Evolutionary conservation across 371 early-diverging fungal species (phyloP).

Genomic region (Apophysomyces ossiformis): DNA sequence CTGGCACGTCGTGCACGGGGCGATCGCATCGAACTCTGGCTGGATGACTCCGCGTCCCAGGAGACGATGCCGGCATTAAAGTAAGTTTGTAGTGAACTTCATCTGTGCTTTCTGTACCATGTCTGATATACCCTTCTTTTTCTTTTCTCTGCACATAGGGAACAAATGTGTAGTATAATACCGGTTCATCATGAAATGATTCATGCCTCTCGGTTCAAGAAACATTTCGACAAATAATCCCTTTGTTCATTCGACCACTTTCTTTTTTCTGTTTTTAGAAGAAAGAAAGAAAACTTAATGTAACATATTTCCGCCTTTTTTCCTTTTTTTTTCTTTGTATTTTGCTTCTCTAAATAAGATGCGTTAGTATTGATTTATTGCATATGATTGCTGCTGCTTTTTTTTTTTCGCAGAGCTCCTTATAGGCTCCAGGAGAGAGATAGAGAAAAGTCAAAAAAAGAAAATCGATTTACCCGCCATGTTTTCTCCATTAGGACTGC

Average conservation of each 20-base stretch:
- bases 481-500: conserved; percentile 4
- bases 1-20: conserved; percentile 50
- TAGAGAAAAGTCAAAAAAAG: background rate
- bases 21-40: conserved; percentile 66
- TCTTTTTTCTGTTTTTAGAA: conserved; percentile 10
- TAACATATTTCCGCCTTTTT: conserved; percentile 3
- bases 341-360: conserved; percentile 1
- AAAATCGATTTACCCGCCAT: conserved; percentile 12
- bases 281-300: background rate
- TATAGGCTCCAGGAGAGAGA: background rate
- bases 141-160: conserved; percentile 15
- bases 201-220: conserved; percentile 52
- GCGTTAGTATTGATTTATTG: background rate
- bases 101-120: conserved; percentile 23
- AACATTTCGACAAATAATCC: conserved; percentile 47
- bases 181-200: conserved; percentile 36
- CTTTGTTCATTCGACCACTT: background rate
- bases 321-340: background rate
- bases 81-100: conserved; percentile 26
- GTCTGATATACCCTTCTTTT: conserved; percentile 21
- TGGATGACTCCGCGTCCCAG: conserved; percentile 31
- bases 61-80: conserved; percentile 29
- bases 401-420: conserved; percentile 1
- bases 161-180: conserved; percentile 32
- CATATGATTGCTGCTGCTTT: background rate